A percentile compares a stretch with the other conserved stretches of the same genome.
Evolutionary conservation across 164 flowering plant genomes (phyloP).

Genomic region (Liriodendron chinense): DNA sequence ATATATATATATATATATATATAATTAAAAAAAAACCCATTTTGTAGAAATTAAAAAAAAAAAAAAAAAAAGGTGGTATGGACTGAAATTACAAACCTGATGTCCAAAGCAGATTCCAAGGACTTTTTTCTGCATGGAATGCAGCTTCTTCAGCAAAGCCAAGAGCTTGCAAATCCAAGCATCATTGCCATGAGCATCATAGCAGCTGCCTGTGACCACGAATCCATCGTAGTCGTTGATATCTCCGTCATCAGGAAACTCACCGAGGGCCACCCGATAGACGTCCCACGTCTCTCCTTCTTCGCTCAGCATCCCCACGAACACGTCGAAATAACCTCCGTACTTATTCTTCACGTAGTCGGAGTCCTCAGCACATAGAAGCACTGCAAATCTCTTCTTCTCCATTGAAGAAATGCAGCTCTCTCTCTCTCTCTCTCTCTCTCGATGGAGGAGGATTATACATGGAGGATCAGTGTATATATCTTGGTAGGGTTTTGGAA

Average conservation of each 20-base stretch:
- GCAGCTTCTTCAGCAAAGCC: conserved; percentile 44
- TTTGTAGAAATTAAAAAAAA: too few species aligned
- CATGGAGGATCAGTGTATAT: too few species aligned
- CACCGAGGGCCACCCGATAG: conserved; percentile 47
- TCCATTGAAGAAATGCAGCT: not conserved
- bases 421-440: not conserved
- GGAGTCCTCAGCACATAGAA: conserved; percentile 78
- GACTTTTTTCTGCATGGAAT: conserved; percentile 22
- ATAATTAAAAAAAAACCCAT: too few species aligned
- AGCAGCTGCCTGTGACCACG: conserved; percentile 84
- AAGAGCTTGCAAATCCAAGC: conserved; percentile 65
- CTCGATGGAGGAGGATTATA: not conserved
- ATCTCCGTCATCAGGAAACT: conserved; percentile 65
- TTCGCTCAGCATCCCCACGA: conserved; percentile 54
- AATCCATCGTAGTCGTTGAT: conserved; percentile 63
- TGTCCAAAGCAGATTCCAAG: conserved; percentile 34
- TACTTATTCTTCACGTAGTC: conserved; percentile 71
- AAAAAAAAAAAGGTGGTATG: too few species aligned
- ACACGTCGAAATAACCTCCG: conserved; percentile 85
- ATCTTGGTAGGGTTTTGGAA: too few species aligned
- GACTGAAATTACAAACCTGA: conserved; percentile 18
- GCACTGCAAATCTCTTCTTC: conserved; percentile 56
- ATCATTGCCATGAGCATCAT: conserved; percentile 77
- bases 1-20: too few species aligned
- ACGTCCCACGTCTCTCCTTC: conserved; percentile 81